These are phyloP conservation scores for Carpinus viminea DNA, from an alignment of 306 rosid genomes.

Conservation along the genomic window DNA sequence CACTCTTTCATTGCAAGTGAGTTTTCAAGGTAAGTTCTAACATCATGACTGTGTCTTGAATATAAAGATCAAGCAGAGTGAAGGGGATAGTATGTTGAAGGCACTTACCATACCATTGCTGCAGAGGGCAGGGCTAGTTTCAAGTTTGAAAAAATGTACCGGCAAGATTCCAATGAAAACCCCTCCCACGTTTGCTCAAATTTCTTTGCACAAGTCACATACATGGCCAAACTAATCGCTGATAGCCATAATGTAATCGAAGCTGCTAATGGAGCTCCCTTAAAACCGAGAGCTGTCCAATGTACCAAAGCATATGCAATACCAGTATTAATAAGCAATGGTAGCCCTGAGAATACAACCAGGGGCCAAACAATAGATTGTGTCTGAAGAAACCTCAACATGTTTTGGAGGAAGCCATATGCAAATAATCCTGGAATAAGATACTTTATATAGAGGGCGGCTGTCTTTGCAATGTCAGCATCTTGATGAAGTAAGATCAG, in stretches of 20 bases:
- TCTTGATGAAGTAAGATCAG: slow-evolving; percentile 66
- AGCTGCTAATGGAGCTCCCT: slow-evolving; percentile 69
- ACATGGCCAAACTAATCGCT: slow-evolving; percentile 31
- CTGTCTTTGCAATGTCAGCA: slow-evolving; percentile 47
- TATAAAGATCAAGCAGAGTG: not conserved
- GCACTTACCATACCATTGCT: slow-evolving; percentile 72
- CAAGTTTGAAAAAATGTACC: slow-evolving; percentile 40
- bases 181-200: slow-evolving; percentile 68
- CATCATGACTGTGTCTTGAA: not conserved
- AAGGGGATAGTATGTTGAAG: slow-evolving; percentile 1
- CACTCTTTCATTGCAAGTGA: too few species aligned
- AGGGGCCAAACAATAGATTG: slow-evolving; percentile 60
- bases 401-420: slow-evolving; percentile 61
- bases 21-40: too few species aligned
- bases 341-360: slow-evolving; percentile 51
- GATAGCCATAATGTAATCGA: slow-evolving; percentile 70
- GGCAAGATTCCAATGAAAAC: slow-evolving; percentile 52
- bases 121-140: slow-evolving; percentile 78
- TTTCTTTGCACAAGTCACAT: slow-evolving; percentile 43
- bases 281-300: slow-evolving; percentile 45
- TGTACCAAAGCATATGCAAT: slow-evolving; percentile 57
- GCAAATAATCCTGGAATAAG: slow-evolving; percentile 73
- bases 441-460: slow-evolving; percentile 59
- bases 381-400: slow-evolving; percentile 72
- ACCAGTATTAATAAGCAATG: slow-evolving; percentile 43